Evolutionary conservation across 1,139 yeast species (phyloP).

Genomic region (Suzukiozyma palmioleophila): DNA sequence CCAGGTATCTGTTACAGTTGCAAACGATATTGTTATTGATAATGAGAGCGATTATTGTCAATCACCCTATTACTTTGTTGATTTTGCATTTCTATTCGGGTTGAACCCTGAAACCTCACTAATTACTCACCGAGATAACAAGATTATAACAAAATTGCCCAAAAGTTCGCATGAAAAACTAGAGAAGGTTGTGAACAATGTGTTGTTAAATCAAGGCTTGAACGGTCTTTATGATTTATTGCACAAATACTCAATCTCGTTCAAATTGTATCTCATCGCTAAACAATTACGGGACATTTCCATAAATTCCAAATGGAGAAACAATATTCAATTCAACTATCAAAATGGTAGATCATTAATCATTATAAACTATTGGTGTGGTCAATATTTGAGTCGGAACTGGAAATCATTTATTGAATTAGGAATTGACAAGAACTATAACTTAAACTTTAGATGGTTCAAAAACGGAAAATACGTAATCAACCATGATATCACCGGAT

Average conservation of each 20-base stretch:
- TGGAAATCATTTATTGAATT: constrained; percentile 57
- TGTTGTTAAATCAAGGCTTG: constrained; percentile 50
- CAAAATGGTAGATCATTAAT: constrained; percentile 60
- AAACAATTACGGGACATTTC: constrained; percentile 54
- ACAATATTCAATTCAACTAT: constrained; percentile 62
- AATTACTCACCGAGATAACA: constrained; percentile 26
- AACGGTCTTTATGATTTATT: constrained; percentile 61
- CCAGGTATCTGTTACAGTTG: constrained; percentile 19
- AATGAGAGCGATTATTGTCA: constrained; percentile 31
- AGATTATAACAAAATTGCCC: constrained; percentile 31
- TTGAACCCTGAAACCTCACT: constrained; percentile 33
- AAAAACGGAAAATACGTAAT: constrained; percentile 44
- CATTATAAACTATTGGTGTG: constrained; percentile 67
- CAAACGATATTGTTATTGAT: constrained; percentile 42
- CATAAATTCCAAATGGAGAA: constrained; percentile 58
- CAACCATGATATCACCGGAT: constrained; percentile 16
- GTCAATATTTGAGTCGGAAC: constrained; percentile 32
- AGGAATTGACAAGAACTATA: constrained; percentile 53
- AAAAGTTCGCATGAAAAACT: constrained; percentile 37
- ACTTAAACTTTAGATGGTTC: constrained; percentile 63
- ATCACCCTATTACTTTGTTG: constrained; percentile 74
- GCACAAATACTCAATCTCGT: constrained; percentile 67
- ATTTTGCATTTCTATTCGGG: constrained; percentile 62
- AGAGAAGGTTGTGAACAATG: constrained; percentile 55
- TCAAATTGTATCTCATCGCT: constrained; percentile 68